Evolutionary conservation across 2,329 filamentous ascomycete species (phyloP).

Genomic region (Westerdykella ornata): DNA sequence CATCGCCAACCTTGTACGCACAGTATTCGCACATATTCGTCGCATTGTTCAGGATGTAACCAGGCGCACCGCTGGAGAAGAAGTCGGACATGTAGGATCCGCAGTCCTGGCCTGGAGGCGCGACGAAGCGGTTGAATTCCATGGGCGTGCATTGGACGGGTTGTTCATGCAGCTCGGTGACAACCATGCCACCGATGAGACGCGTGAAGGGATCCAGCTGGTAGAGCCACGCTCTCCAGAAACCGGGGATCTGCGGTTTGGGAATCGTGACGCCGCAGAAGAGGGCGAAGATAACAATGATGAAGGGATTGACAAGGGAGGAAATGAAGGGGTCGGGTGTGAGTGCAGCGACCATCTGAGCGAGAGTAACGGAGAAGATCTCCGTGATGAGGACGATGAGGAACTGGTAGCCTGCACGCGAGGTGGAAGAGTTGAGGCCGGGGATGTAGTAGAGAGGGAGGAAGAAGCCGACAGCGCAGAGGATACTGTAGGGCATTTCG

Average conservation of each 20-base stretch:
- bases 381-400: constrained; percentile 78
- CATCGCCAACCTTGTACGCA: constrained; percentile 69
- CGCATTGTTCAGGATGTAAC: constrained; percentile 62
- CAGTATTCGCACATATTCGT: constrained; percentile 72
- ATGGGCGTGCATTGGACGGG: constrained; percentile 53
- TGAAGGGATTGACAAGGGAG: constrained; percentile 71
- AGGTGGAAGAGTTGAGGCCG: constrained; percentile 57
- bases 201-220: constrained; percentile 77
- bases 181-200: constrained; percentile 71
- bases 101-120: constrained; percentile 61
- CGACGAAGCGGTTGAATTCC: constrained; percentile 63
- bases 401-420: constrained; percentile 77
- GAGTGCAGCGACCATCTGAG: constrained; percentile 63
- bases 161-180: constrained; percentile 64
- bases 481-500: constrained; percentile 74
- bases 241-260: constrained; percentile 65
- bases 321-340: constrained; percentile 75
- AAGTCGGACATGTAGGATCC: constrained; percentile 69
- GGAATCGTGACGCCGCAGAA: constrained; percentile 87
- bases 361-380: constrained; percentile 74
- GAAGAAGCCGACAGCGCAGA: constrained; percentile 77
- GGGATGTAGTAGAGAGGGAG: constrained; percentile 79
- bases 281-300: constrained; percentile 74
- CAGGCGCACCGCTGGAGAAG: constrained; percentile 60
- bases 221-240: constrained; percentile 77